A percentile compares a stretch with the other conserved stretches of the same genome.
Evolutionary conservation across 1,284 basidiomycete species (phyloP).

Genomic region (Tylopilus sp.): DNA sequence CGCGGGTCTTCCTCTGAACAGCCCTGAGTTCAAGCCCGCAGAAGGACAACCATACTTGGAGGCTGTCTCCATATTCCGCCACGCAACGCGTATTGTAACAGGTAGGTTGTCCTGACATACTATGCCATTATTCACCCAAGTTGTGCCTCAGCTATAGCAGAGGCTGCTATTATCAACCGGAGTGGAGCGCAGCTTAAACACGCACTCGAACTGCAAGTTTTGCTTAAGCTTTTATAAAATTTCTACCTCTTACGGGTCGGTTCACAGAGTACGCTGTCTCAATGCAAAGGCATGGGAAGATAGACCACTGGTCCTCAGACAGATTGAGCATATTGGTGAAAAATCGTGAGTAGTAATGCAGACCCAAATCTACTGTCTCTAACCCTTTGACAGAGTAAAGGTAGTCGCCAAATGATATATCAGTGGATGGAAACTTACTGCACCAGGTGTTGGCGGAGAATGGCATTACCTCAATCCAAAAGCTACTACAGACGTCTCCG

Average conservation of each 20-base stretch:
- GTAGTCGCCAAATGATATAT: conserved; percentile 28
- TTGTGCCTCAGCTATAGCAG: conserved; percentile 56
- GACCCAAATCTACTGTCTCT: neutral
- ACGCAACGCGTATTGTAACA: conserved; percentile 62
- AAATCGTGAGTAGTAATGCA: conserved; percentile 60
- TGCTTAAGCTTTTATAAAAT: neutral
- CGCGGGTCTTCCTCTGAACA: conserved; percentile 64
- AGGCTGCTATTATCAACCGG: conserved; percentile 61
- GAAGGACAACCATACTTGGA: conserved; percentile 73
- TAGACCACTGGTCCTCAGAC: conserved; percentile 70
- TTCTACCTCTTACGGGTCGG: conserved; percentile 5
- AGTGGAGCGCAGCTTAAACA: conserved; percentile 63
- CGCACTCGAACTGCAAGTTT: conserved; percentile 63
- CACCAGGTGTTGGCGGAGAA: conserved; percentile 67
- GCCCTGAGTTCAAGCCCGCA: conserved; percentile 58
- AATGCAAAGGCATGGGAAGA: conserved; percentile 84
- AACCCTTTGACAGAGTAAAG: conserved; percentile 46
- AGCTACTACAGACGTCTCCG: conserved; percentile 54
- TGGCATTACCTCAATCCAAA: conserved; percentile 59
- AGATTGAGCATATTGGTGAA: conserved; percentile 79
- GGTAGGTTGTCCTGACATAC: conserved; percentile 38
- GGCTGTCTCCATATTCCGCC: conserved; percentile 61
- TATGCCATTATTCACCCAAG: conserved; percentile 3
- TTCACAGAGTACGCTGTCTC: conserved; percentile 63
- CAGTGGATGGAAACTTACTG: conserved; percentile 4